A percentile compares a stretch with the other conserved stretches of the same genome.
Conservation (phyloP, 2,329 filamentous ascomycete genomes). For the Diaporthe batatas region DNA sequence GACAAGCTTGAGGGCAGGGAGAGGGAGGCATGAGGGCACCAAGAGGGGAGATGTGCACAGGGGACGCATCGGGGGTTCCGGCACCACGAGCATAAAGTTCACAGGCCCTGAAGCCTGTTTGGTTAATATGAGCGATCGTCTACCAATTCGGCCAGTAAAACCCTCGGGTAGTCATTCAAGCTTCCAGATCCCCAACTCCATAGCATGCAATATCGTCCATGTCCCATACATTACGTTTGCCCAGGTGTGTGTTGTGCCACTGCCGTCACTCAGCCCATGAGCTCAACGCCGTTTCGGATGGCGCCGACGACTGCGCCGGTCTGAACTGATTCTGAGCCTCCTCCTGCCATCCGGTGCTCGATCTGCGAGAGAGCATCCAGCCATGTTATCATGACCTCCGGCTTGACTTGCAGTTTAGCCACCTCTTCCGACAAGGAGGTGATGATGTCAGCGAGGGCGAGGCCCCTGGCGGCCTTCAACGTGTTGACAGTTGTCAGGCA, state of each 20-base stretch:
- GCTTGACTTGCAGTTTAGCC: constrained; percentile 83
- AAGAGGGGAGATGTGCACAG: neutral
- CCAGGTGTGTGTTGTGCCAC: neutral
- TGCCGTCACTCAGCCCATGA: constrained; percentile 57
- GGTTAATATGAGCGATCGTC: constrained; percentile 13
- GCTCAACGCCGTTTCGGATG: constrained; percentile 85
- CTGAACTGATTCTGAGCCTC: constrained; percentile 88
- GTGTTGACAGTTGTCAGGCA: constrained; percentile 90
- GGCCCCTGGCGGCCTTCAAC: constrained; percentile 85
- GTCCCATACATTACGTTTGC: neutral
- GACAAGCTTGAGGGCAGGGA: neutral
- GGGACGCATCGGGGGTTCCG: neutral
- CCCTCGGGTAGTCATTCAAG: constrained; percentile 23
- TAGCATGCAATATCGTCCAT: constrained; percentile 31
- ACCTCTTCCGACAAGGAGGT: constrained; percentile 88
- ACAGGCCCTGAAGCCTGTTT: neutral
- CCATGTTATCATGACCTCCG: constrained; percentile 92
- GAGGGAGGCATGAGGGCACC: neutral
- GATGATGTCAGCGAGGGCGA: constrained; percentile 94
- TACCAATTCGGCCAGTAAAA: constrained; percentile 24
- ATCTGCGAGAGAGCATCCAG: constrained; percentile 91
- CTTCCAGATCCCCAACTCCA: constrained; percentile 32
- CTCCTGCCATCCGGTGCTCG: constrained; percentile 90
- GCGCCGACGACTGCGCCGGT: constrained; percentile 94
- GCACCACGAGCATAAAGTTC: neutral